Percentiles rank a stretch among this genome's conserved stretches.
These are phyloP conservation scores for Colletotrichum sp. DNA, from an alignment of 2,329 filamentous ascomycete species.

Conservation along the genomic window DNA sequence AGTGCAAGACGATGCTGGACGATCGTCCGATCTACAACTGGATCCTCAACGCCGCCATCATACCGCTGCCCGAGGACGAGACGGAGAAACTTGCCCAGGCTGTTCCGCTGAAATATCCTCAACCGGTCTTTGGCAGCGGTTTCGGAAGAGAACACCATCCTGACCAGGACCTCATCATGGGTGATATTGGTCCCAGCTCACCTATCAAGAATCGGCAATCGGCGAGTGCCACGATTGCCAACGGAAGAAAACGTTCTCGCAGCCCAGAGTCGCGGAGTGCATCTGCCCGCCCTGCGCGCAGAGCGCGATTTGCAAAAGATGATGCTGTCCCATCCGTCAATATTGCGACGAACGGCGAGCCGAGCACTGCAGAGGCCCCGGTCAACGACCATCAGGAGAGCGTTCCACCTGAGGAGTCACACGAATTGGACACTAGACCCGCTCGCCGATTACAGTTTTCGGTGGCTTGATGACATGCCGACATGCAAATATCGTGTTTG, in stretches of 20 bases:
- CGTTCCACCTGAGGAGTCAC: background rate
- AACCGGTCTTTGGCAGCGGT: conserved; percentile 55
- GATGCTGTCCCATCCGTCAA: background rate
- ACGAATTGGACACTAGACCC: background rate
- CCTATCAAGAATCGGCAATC: background rate
- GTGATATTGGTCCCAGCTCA: conserved; percentile 17
- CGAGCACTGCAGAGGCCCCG: background rate
- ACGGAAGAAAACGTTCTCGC: conserved; percentile 27
- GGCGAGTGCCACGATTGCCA: background rate
- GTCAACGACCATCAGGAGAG: background rate
- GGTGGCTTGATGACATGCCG: background rate
- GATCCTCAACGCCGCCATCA: conserved; percentile 58
- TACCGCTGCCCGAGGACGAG: conserved; percentile 31
- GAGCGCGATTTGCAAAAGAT: conserved; percentile 32
- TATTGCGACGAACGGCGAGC: background rate
- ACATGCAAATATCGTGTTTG: background rate
- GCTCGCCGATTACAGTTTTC: background rate
- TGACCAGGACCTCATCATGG: conserved; percentile 48
- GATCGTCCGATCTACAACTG: conserved; percentile 62
- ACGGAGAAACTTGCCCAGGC: conserved; percentile 50
- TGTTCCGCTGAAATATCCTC: conserved; percentile 46
- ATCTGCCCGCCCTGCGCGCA: conserved; percentile 30
- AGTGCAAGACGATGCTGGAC: conserved; percentile 61
- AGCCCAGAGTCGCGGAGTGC: conserved; percentile 1
- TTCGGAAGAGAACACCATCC: conserved; percentile 48